A percentile compares a stretch with the other conserved stretches of the same genome.
These are phyloP conservation scores for Penicillium sp. DNA, from an alignment of 2,329 filamentous ascomycete species.

Conservation along the genomic window DNA sequence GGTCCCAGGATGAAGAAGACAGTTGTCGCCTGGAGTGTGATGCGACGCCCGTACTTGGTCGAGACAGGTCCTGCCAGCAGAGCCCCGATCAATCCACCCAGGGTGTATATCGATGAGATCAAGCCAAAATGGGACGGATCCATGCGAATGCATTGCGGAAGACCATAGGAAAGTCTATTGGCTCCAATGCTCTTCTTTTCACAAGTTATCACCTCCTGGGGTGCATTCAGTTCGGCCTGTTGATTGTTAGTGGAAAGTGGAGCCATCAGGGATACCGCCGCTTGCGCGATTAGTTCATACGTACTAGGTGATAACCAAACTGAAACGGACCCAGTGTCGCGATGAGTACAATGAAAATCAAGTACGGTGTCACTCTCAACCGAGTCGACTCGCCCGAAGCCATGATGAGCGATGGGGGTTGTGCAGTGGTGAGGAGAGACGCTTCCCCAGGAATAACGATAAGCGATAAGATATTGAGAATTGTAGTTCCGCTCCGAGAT, in stretches of 20 bases:
- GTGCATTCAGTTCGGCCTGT: constrained; percentile 91
- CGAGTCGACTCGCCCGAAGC: constrained; percentile 16
- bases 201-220: constrained; percentile 91
- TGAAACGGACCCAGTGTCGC: constrained; percentile 85
- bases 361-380: constrained; percentile 66
- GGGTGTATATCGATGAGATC: constrained; percentile 85
- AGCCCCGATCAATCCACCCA: constrained; percentile 84
- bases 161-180: constrained; percentile 4
- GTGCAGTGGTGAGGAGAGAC: not conserved
- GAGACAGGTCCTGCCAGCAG: constrained; percentile 77
- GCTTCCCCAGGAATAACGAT: not conserved
- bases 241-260: not conserved
- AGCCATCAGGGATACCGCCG: not conserved
- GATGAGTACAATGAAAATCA: constrained; percentile 73
- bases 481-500: constrained; percentile 26
- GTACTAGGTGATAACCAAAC: constrained; percentile 90
- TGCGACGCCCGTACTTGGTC: constrained; percentile 71
- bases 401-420: constrained; percentile 19
- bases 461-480: constrained; percentile 32
- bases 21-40: constrained; percentile 75
- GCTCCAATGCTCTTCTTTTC: constrained; percentile 58
- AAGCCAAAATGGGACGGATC: constrained; percentile 76
- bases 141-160: constrained; percentile 85
- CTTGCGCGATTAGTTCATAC: constrained; percentile 15
- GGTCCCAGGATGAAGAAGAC: constrained; percentile 76